Conservation (phyloP, 345 rosid genomes). For the Euphorbia peplus region DNA sequence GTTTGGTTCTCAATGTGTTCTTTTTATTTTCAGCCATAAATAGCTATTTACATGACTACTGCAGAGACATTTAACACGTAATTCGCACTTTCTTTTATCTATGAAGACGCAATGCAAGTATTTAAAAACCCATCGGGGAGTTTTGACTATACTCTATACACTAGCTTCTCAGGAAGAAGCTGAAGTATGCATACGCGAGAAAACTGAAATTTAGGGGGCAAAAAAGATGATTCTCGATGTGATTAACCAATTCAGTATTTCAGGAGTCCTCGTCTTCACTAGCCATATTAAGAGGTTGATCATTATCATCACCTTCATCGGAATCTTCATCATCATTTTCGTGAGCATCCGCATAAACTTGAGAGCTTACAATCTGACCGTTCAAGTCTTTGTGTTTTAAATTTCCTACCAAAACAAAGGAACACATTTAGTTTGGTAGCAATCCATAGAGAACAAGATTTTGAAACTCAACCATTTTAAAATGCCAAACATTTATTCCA, state of each 20-base stretch:
- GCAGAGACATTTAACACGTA: too few species aligned
- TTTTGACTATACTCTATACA: background rate
- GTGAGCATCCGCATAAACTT: constrained; percentile 57
- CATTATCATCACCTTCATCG: constrained; percentile 27
- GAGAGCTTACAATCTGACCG: constrained; percentile 85
- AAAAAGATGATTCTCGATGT: background rate
- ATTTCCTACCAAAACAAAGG: constrained; percentile 50
- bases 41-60: too few species aligned
- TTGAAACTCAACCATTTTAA: background rate
- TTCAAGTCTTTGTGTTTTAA: constrained; percentile 81
- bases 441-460: background rate
- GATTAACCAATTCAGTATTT: background rate
- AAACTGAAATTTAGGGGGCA: background rate
- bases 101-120: background rate
- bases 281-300: constrained; percentile 20
- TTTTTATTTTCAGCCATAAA: too few species aligned
- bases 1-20: too few species aligned
- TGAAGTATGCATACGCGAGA: background rate
- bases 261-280: constrained; percentile 20
- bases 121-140: background rate
- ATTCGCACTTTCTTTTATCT: too few species aligned
- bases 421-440: constrained; percentile 1
- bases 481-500: background rate
- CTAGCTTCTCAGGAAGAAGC: background rate
- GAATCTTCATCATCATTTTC: constrained; percentile 36